These are phyloP conservation scores for Scenedesmus sp. DNA, from an alignment of 163 green algal genomes.

Conservation along the genomic window DNA sequence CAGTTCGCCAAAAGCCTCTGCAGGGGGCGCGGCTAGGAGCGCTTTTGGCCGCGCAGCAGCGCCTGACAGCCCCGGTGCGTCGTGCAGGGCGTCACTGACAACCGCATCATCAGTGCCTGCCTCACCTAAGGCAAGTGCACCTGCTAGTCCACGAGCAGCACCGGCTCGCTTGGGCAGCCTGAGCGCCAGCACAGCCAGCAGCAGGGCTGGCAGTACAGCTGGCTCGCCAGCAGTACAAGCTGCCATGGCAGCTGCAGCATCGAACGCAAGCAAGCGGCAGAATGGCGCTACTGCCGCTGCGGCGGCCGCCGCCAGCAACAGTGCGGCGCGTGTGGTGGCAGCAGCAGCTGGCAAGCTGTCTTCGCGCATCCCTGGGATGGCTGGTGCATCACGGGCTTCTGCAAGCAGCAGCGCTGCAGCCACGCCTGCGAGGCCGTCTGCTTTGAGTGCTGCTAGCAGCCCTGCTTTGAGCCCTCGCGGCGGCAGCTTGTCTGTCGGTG, in stretches of 20 bases:
- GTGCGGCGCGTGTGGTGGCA: not conserved
- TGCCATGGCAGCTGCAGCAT: not conserved
- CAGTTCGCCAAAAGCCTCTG: not conserved
- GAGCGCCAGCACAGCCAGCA: not conserved
- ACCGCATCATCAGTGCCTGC: not conserved
- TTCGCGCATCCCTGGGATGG: constrained; percentile 23
- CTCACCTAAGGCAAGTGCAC: not conserved
- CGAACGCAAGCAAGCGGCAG: not conserved
- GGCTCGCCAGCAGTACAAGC: not conserved
- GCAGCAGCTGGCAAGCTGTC: not conserved
- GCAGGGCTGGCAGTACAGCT: constrained; percentile 4
- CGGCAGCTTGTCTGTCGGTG: not conserved
- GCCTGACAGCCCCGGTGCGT: not conserved
- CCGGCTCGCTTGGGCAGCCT: not conserved
- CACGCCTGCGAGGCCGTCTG: not conserved
- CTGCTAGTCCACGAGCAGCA: not conserved
- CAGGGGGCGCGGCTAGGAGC: not conserved
- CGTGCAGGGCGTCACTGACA: not conserved
- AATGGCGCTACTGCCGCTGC: not conserved
- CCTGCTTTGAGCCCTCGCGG: not conserved
- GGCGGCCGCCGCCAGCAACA: not conserved
- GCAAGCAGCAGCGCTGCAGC: not conserved
- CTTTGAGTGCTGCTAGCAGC: not conserved
- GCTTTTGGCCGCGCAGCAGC: not conserved
- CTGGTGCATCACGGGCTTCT: not conserved